Evolutionary conservation across 139 green algal genomes (phyloP), one percentile per base, ranked within the genome.

Genomic region (Closterium sp.): DNA sequence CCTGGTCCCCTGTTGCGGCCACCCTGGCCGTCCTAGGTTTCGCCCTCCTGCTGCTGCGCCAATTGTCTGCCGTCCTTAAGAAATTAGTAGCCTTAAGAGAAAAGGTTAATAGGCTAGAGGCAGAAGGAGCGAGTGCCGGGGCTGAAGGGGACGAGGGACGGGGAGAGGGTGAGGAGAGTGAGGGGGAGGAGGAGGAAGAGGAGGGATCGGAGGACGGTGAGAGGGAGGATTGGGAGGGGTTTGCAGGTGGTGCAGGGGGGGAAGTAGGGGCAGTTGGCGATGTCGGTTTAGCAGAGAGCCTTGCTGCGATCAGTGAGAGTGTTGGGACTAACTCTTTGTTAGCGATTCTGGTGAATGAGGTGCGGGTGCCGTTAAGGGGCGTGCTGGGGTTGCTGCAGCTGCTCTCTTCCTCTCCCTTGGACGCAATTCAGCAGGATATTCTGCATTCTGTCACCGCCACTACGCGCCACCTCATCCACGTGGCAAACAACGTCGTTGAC

Each of bases 401-500:
- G 10, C 29, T 90, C 28, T 62, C 70, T 28, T 30, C 62, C 62
- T 86, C 88, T 28, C 28, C 28, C 30, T 86, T 90, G n/a, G 88
- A 90, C 13, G 38, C 88, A 19, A 29, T 90, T 9, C 88, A 90
- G 70, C 88, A 86, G 38, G 88, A 90, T 62, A 86, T 86, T 86
- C 21, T 86, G 29, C 88, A 62, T 22, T 86, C 88, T 31, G 88
- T 62, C 19, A 62, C 28, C 29, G 88, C 88, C n/a, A 90, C 38
- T 86, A 62, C 38, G 11, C 62, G 30, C n/a, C n/a, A 31, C 70
- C 88, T 90, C 30, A 90, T 90, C 28, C 70, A 90, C 70, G 38
- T 90, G 10, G 70, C 70, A 5, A 90, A 90, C 13, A 62, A 90
- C 70, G 88, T 90, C 88, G n/a, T 90, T 30, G 88, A 90, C 28